Conservation (phyloP, 2,329 filamentous ascomycete species). For the Phyllosticta ampelicida region DNA sequence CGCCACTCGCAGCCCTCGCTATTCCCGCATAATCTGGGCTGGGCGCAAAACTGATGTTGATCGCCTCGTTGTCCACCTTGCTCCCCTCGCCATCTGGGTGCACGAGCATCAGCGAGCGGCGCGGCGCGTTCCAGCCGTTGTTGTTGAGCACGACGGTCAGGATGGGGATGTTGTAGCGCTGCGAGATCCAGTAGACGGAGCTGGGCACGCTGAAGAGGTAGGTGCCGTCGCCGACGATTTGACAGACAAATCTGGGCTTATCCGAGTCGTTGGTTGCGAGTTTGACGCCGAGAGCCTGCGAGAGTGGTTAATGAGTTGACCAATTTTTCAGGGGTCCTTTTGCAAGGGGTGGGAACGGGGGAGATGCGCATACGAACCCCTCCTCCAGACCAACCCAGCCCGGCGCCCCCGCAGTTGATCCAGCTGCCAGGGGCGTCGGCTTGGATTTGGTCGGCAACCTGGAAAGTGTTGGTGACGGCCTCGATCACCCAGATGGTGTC, state of each 20-base stretch:
- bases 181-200: slow-evolving; percentile 58
- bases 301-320: background rate
- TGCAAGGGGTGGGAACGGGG: slow-evolving; percentile 12
- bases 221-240: slow-evolving; percentile 56
- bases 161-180: slow-evolving; percentile 55
- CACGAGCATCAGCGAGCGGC: slow-evolving; percentile 50
- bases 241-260: slow-evolving; percentile 27
- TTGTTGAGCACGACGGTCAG: slow-evolving; percentile 60
- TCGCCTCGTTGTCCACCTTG: slow-evolving; percentile 50
- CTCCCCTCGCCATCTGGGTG: slow-evolving; percentile 54
- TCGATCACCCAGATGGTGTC: slow-evolving; percentile 70
- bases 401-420: slow-evolving; percentile 74
- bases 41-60: slow-evolving; percentile 57
- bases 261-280: slow-evolving; percentile 48
- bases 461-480: slow-evolving; percentile 60
- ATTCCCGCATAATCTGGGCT: slow-evolving; percentile 59
- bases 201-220: slow-evolving; percentile 56
- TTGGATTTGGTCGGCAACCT: slow-evolving; percentile 61
- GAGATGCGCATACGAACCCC: slow-evolving; percentile 22
- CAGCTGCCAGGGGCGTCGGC: slow-evolving; percentile 58
- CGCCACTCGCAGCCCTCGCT: slow-evolving; percentile 54
- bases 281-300: slow-evolving; percentile 58
- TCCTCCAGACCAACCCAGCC: slow-evolving; percentile 71
- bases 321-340: background rate
- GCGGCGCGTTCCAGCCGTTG: slow-evolving; percentile 59